Base-by-base conservation (phyloP, 2,329 filamentous ascomycete genomes). In the Lachnellula arida region DNA sequence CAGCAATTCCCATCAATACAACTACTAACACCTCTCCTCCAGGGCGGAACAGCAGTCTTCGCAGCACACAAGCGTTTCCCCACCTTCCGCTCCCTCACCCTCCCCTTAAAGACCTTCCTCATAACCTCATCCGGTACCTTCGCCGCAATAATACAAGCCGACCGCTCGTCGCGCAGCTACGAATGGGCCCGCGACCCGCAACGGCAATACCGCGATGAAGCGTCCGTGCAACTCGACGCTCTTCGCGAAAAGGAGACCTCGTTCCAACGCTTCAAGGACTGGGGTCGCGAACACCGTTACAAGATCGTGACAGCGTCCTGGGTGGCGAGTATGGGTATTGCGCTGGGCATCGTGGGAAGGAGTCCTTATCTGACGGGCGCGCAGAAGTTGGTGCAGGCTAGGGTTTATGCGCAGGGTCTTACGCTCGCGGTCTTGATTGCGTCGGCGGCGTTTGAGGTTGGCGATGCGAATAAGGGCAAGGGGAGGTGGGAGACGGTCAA, bases 71-170 rank as follows among this genome's bases (percentile, higher is more conserved):
- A 78, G 60, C 86, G 91, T 68, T 97, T 88, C 73, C 79, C 84
- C 49, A 85, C 84, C 66, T 89, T 97, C 78, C 85, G 89, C 63
- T 75, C 79, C 63, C 85, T 99, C 59, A 96, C 93, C 0, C 70
- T 97, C 0, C 94, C 91, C 17, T 91, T 99, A 81, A 89, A 91
- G 65, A 80, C 90, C 53, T 99, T 97, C 82, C 84, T 97, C 60
- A 82, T 94, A 62, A 87, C 89, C 46, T 96, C 91, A 8, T 72
- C 85, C 11, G 85, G 83, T 48, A 97, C 94, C 4, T 96, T 96
- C 70, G 80, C 85, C 61, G 87, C 91, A 77, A 97, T 99, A 74
- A 85, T 97, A 70, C 80, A 85, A 58, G 94, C 94, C 62, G 94
- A 99, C 69, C 78, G 81, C 60, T 80, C 81, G 63, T 88, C 85